phyloP scores from a whole-genome alignment of 2,329 filamentous ascomycete species.

The Ilyonectria sp. region DNA sequence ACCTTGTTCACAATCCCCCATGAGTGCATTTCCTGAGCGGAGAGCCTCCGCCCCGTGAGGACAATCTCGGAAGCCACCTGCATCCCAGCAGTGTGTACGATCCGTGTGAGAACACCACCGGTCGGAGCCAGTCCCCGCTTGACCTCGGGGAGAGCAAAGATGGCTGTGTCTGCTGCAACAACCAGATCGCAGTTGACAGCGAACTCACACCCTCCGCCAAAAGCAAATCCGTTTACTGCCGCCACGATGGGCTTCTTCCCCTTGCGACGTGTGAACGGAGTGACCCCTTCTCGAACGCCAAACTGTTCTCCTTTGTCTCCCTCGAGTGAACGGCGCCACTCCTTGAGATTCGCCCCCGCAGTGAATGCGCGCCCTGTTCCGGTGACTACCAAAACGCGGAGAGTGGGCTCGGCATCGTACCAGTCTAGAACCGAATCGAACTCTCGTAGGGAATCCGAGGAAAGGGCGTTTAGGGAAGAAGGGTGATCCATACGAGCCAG shows the following conservation, averaged over 20 bases:
- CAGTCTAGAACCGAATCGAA: slow-evolving; percentile 63
- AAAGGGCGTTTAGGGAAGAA: slow-evolving; percentile 61
- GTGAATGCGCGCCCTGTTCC: slow-evolving; percentile 66
- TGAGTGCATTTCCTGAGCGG: slow-evolving; percentile 41
- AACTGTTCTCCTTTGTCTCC: slow-evolving; percentile 50
- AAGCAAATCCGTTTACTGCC: slow-evolving; percentile 68
- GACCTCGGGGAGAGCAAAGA: slow-evolving; percentile 66
- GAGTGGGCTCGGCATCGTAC: slow-evolving; percentile 64
- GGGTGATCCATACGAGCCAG: slow-evolving; percentile 67
- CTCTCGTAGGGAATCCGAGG: slow-evolving; percentile 60
- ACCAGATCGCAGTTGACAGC: slow-evolving; percentile 67
- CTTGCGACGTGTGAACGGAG: slow-evolving; percentile 58
- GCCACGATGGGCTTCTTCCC: slow-evolving; percentile 73
- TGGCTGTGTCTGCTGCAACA: slow-evolving; percentile 63
- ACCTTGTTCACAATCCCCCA: slow-evolving; percentile 44
- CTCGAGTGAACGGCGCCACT: slow-evolving; percentile 47
- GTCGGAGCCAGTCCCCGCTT: slow-evolving; percentile 66
- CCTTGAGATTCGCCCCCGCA: slow-evolving; percentile 68
- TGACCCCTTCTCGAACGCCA: slow-evolving; percentile 15
- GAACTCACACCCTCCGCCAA: slow-evolving; percentile 70
- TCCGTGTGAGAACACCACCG: slow-evolving; percentile 65
- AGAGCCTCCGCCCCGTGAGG: slow-evolving; percentile 40
- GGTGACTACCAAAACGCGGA: slow-evolving; percentile 63
- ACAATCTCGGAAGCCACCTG: slow-evolving; percentile 46
- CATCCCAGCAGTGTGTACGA: slow-evolving; percentile 54